phyloP scores from a whole-genome alignment of 371 early-diverging fungal species.

The Mortierella sp. region DNA sequence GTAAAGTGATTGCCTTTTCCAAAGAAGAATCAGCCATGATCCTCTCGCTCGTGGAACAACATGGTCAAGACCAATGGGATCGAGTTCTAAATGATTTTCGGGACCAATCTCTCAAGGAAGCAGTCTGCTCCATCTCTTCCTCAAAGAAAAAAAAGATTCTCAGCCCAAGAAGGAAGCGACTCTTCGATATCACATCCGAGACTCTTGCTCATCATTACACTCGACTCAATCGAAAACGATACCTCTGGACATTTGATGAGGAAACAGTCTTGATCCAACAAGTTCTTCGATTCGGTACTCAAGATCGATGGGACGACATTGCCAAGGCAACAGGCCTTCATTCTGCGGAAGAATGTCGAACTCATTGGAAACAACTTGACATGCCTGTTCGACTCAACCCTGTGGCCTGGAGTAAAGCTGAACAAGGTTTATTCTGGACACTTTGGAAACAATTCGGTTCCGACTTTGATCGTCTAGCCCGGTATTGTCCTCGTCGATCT shows the following conservation, averaged over 20 bases:
- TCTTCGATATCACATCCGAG: constrained; percentile 8
- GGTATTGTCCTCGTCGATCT: constrained; percentile 11
- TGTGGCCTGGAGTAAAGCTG: constrained; percentile 20
- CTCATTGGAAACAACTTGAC: constrained; percentile 41
- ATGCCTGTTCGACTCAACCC: constrained; percentile 29
- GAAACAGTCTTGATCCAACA: constrained; percentile 37
- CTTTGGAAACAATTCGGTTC: constrained; percentile 32
- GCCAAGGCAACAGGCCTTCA: constrained; percentile 17
- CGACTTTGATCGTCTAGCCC: constrained; percentile 17
- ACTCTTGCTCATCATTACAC: constrained; percentile 19
- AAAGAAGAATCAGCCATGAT: constrained; percentile 16
- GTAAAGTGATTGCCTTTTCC: constrained; percentile 23
- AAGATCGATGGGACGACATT: constrained; percentile 27
- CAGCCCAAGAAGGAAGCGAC: not conserved
- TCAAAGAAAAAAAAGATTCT: not conserved
- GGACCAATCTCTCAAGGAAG: constrained; percentile 4
- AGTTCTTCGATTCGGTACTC: constrained; percentile 26
- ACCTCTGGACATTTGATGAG: constrained; percentile 36
- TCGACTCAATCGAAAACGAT: constrained; percentile 7
- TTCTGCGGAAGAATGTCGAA: constrained; percentile 25
- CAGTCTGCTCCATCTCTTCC: not conserved
- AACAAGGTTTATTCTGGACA: constrained; percentile 31
- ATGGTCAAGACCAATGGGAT: constrained; percentile 24
- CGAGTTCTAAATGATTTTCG: constrained; percentile 19
- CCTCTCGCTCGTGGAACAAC: constrained; percentile 14